Conservation (phyloP, 345 rosid genomes). For the Murraya koenigii region DNA sequence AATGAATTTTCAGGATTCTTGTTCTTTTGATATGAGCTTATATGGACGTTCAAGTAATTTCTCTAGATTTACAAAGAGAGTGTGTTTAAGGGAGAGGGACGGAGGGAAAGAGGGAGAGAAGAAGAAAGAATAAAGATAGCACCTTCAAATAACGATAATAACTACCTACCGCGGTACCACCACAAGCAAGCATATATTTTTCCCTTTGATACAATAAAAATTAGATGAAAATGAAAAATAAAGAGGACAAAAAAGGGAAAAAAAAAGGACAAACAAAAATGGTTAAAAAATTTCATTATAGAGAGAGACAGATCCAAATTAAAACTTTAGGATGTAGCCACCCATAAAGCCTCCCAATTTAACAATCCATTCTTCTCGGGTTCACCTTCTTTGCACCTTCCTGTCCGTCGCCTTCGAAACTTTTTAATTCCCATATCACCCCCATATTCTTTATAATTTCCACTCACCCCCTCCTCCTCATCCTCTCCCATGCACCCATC, state of each 20-base stretch:
- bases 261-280: conserved; percentile 9
- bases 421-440: conserved; percentile 25
- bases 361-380: conserved; percentile 41
- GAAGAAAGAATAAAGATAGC: not conserved
- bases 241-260: not conserved
- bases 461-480: conserved; percentile 14
- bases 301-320: conserved; percentile 28
- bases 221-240: not conserved
- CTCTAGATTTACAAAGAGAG: not conserved
- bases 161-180: conserved; percentile 18
- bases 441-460: conserved; percentile 3
- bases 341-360: conserved; percentile 55
- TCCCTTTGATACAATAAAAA: not conserved
- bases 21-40: not conserved
- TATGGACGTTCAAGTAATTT: not conserved
- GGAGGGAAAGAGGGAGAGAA: not conserved
- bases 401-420: conserved; percentile 29
- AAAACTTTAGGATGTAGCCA: conserved; percentile 57
- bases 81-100: not conserved
- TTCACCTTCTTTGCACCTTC: conserved; percentile 51
- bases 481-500: not conserved
- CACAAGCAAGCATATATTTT: not conserved
- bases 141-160: conserved; percentile 25
- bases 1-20: not conserved
- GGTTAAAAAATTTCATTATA: not conserved